phyloP scores from a whole-genome alignment of 345 rosid species.

The Eucalyptus tenuipes region DNA sequence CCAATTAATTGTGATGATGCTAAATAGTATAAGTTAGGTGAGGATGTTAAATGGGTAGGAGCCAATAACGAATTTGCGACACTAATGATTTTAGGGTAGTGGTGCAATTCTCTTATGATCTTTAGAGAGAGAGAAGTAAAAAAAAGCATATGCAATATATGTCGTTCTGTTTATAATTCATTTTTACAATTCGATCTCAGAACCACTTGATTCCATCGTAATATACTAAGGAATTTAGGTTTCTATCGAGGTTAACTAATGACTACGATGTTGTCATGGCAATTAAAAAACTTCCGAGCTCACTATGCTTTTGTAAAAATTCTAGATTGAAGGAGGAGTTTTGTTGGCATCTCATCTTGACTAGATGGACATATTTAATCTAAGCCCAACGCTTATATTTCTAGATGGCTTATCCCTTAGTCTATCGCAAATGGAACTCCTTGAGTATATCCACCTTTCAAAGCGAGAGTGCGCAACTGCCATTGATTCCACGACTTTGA shows the following conservation, averaged over 20 bases:
- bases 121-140: not conserved
- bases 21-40: not conserved
- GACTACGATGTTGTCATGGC: not conserved
- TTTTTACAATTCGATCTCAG: not conserved
- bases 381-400: not conserved
- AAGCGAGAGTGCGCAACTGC: not conserved
- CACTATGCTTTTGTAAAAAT: not conserved
- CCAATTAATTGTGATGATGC: not conserved
- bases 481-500: not conserved
- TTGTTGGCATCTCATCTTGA: not conserved
- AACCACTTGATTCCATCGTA: not conserved
- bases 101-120: not conserved
- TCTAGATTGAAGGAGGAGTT: not conserved
- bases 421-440: not conserved
- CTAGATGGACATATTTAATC: not conserved
- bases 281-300: not conserved
- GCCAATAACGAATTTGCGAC: not conserved
- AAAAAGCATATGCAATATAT: not conserved
- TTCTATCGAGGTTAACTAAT: accelerated
- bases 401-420: not conserved
- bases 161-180: not conserved
- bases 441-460: not conserved
- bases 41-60: not conserved
- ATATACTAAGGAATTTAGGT: not conserved
- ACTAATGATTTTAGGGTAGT: not conserved